Evolutionary conservation across 1,139 yeast species (phyloP), one percentile per base, ranked within the genome.

Genomic region (Hansenula sp.): DNA sequence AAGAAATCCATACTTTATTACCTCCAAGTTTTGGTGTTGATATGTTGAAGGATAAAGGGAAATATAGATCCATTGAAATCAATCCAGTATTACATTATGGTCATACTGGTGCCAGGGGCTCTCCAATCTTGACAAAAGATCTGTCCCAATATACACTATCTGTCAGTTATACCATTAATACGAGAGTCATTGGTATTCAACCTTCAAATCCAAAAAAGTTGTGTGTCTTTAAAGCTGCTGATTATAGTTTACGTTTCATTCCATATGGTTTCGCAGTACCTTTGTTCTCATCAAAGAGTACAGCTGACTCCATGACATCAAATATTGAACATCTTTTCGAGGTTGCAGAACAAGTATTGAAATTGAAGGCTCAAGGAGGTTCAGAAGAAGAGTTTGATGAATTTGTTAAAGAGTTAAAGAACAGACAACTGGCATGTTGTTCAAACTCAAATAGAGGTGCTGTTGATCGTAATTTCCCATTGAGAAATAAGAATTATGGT

Each of bases 1-100:
- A 74, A n/a, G 63, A 72, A 29, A 66, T 77, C 1, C 90, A 83
- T 59, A 67, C 76, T 34, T 58, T 76, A 40, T 70, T 84, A 9
- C 90, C 90, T 0, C 89, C 90, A 12, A 72, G 85, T 21, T 66
- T 79, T 60, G 90, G 90, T 3, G 60, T 80, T 3, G 84, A 79
- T 55, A 61, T 62, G 28, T 68, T 75, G 25, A 54, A 53, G 31
- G 51, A 55, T 70, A 46, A 49, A 19, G 61, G 62, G 0, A 55
- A 53, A 34, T 59, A 60, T 40, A 71, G 52, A 60, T 42, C 52
- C 3, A 58, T 66, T 19, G 53, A 54, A 27, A 47, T 64, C 28
- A 57, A 65, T 41, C 55, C 58, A 2, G 46, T 57, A 1, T 52
- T 69, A 10, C 73, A 74, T 1, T 74, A 72, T 55, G 77, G 76